Evolutionary conservation across 768 basidiomycete genomes (phyloP).

Genomic region (Rubroboletus satanas): DNA sequence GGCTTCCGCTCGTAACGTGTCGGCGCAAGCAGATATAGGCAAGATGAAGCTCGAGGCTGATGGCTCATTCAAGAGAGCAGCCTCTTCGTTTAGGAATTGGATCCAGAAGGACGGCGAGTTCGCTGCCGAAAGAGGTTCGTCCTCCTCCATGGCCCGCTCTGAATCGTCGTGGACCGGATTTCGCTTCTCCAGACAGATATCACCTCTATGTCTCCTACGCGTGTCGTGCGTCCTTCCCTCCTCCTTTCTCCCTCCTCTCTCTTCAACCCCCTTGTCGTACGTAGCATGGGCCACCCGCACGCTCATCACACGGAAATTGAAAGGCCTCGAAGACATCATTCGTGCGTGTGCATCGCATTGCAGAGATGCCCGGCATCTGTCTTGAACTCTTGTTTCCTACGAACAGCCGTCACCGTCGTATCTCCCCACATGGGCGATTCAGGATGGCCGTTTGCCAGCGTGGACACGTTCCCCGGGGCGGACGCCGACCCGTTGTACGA

Average conservation of each 20-base stretch:
- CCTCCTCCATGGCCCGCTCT: neutral
- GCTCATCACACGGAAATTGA: slow-evolving; percentile 84
- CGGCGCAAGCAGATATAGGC: slow-evolving; percentile 47
- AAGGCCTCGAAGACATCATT: slow-evolving; percentile 84
- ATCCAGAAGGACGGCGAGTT: slow-evolving; percentile 59
- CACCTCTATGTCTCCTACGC: slow-evolving; percentile 86
- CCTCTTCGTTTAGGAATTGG: slow-evolving; percentile 50
- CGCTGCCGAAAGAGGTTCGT: slow-evolving; percentile 70
- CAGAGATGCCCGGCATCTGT: neutral
- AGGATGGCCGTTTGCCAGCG: slow-evolving; percentile 86
- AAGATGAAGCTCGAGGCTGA: slow-evolving; percentile 52
- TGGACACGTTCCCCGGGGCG: slow-evolving; percentile 64
- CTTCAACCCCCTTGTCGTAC: slow-evolving; percentile 22
- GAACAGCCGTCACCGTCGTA: slow-evolving; percentile 69
- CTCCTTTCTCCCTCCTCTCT: neutral
- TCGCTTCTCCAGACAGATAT: slow-evolving; percentile 62
- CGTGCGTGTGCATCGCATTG: slow-evolving; percentile 42
- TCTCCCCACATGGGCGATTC: slow-evolving; percentile 80
- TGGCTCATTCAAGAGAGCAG: slow-evolving; percentile 62
- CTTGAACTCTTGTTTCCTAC: no score
- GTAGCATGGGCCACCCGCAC: slow-evolving; percentile 92
- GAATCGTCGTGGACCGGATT: neutral
- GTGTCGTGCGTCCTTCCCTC: slow-evolving; percentile 56
- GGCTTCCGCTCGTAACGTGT: slow-evolving; percentile 31
- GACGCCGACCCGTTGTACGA: slow-evolving; percentile 73